These are phyloP conservation scores for Aspergillus piperis DNA, from an alignment of 2,329 filamentous ascomycete species.

Conservation along the genomic window DNA sequence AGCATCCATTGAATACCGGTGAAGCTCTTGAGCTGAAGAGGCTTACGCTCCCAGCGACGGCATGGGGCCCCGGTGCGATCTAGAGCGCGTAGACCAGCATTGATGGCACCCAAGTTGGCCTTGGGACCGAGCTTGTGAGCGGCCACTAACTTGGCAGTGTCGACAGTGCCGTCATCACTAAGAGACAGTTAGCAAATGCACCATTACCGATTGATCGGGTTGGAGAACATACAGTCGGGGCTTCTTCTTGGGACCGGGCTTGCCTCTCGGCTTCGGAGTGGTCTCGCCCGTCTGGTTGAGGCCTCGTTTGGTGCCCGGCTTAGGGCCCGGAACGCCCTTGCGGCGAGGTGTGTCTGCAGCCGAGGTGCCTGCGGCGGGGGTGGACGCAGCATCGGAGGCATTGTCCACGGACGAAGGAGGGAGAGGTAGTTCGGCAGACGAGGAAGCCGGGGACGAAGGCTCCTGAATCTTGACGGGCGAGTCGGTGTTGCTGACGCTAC, in stretches of 20 bases:
- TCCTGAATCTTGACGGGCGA: slow-evolving; percentile 31
- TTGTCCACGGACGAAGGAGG: slow-evolving; percentile 44
- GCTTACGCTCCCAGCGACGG: slow-evolving; percentile 83
- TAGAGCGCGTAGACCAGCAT: slow-evolving; percentile 89
- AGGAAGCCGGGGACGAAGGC: slow-evolving; percentile 40
- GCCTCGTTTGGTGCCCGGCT: slow-evolving; percentile 63
- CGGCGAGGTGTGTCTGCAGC: slow-evolving; percentile 62
- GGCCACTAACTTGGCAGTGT: slow-evolving; percentile 40
- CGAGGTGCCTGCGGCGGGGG: slow-evolving; percentile 43
- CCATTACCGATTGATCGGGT: not conserved
- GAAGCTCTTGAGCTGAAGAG: slow-evolving; percentile 86
- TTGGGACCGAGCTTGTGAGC: slow-evolving; percentile 89
- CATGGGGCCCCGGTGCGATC: slow-evolving; percentile 91
- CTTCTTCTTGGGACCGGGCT: slow-evolving; percentile 97
- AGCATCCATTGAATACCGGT: slow-evolving; percentile 84
- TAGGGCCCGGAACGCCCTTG: slow-evolving; percentile 72
- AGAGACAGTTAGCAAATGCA: slow-evolving; percentile 2
- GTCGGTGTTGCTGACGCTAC: slow-evolving; percentile 18
- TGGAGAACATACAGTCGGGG: slow-evolving; percentile 74
- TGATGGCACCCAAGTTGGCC: slow-evolving; percentile 95
- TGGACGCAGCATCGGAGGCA: slow-evolving; percentile 43
- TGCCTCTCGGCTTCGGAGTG: slow-evolving; percentile 71
- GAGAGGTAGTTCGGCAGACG: slow-evolving; percentile 34
- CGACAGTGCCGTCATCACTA: slow-evolving; percentile 55
- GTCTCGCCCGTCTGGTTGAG: slow-evolving; percentile 58